These are phyloP conservation scores for Zanthoxylum bungeanum DNA, from an alignment of 345 rosid species.

Conservation along the genomic window DNA sequence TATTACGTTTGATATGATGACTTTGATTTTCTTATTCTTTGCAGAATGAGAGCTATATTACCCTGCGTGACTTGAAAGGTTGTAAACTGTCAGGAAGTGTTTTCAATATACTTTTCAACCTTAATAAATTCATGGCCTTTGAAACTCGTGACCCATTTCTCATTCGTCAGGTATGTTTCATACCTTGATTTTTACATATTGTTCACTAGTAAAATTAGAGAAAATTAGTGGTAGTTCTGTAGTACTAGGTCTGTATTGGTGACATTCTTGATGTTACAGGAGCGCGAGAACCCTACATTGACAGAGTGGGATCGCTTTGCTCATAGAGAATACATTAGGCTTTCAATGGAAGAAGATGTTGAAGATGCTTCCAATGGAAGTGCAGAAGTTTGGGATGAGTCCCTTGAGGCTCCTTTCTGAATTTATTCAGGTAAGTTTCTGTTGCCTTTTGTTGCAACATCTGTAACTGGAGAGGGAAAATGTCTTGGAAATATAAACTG, in stretches of 20 bases:
- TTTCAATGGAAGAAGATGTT: slow-evolving; percentile 98
- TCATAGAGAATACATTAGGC: slow-evolving; percentile 94
- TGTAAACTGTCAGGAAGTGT: slow-evolving; percentile 86
- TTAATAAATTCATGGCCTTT: slow-evolving; percentile 94
- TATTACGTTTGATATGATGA: slow-evolving; percentile 18
- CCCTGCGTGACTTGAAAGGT: slow-evolving; percentile 69
- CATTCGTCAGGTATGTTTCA: slow-evolving; percentile 76
- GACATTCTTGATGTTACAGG: slow-evolving; percentile 42
- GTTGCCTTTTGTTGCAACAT: not conserved
- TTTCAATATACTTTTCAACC: slow-evolving; percentile 93
- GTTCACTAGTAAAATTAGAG: not conserved
- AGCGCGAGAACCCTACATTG: slow-evolving; percentile 92
- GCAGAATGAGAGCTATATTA: slow-evolving; percentile 75
- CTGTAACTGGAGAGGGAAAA: not conserved
- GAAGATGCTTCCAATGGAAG: slow-evolving; percentile 98
- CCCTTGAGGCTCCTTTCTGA: slow-evolving; percentile 97
- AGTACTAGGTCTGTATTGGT: slow-evolving; percentile 4
- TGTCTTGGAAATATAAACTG: not conserved
- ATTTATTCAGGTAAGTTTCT: slow-evolving; percentile 27
- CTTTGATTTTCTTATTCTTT: slow-evolving; percentile 17
- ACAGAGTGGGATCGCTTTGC: slow-evolving; percentile 99
- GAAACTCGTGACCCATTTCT: slow-evolving; percentile 98
- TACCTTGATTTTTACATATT: not conserved
- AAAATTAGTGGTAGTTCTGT: not conserved
- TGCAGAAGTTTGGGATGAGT: slow-evolving; percentile 97